phyloP scores from a whole-genome alignment of 495 filamentous ascomycete species.

The Aspergillus ostianus region DNA sequence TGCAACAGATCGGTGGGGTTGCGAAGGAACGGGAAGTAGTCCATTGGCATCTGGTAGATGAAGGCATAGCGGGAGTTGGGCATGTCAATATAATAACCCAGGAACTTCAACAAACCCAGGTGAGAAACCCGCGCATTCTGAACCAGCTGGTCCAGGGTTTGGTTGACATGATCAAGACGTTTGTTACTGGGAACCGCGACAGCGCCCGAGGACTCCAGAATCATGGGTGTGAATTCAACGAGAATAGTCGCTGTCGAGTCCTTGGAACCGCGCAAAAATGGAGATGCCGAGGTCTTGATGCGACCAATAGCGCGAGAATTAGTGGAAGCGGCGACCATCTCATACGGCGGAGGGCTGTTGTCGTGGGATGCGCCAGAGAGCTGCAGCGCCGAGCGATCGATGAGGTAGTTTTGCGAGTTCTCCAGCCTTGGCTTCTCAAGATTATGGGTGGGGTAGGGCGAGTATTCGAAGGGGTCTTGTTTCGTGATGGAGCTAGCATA shows the following conservation, averaged over 20 bases:
- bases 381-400: slow-evolving; percentile 44
- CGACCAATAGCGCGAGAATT: slow-evolving; percentile 50
- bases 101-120: slow-evolving; percentile 64
- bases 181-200: slow-evolving; percentile 25
- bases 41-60: slow-evolving; percentile 76
- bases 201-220: slow-evolving; percentile 33
- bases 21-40: slow-evolving; percentile 45
- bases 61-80: slow-evolving; percentile 74
- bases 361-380: slow-evolving; percentile 43
- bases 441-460: slow-evolving; percentile 22
- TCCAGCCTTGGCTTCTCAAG: slow-evolving; percentile 18
- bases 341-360: slow-evolving; percentile 47
- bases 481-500: slow-evolving; percentile 24
- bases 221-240: slow-evolving; percentile 48
- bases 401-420: slow-evolving; percentile 33
- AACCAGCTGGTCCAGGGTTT: slow-evolving; percentile 44
- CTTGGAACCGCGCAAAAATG: slow-evolving; percentile 32
- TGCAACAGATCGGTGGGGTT: slow-evolving; percentile 45
- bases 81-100: slow-evolving; percentile 86
- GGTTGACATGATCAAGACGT: slow-evolving; percentile 40
- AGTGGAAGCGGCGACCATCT: slow-evolving; percentile 41
- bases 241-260: slow-evolving; percentile 44
- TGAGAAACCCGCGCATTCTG: slow-evolving; percentile 56
- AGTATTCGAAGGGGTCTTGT: slow-evolving; percentile 18
- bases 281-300: slow-evolving; percentile 41